Evolutionary conservation across 2,329 filamentous ascomycete species (phyloP).

Genomic region (Fusarium pilosicola): DNA sequence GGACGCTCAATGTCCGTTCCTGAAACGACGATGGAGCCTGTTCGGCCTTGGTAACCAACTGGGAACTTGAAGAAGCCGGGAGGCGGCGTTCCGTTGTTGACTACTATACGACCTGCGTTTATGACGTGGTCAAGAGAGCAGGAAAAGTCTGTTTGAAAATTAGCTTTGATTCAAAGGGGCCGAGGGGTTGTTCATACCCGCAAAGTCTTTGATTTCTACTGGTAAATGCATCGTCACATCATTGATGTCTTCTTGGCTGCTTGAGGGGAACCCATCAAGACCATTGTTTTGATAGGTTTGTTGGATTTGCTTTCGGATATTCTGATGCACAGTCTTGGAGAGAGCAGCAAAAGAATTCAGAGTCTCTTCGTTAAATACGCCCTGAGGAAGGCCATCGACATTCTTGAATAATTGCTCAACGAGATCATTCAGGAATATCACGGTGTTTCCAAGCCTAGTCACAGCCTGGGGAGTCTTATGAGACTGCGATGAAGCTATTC

Average conservation of each 20-base stretch:
- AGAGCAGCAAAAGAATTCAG: conserved; percentile 24
- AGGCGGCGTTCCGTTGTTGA: conserved; percentile 52
- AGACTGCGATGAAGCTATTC: conserved; percentile 56
- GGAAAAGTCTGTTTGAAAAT: conserved; percentile 59
- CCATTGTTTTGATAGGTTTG: not conserved
- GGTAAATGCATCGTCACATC: conserved; percentile 60
- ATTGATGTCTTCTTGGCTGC: conserved; percentile 23
- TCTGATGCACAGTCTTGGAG: not conserved
- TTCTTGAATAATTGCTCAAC: conserved; percentile 42
- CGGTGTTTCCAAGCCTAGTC: conserved; percentile 60
- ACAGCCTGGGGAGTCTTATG: conserved; percentile 55
- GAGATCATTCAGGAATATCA: conserved; percentile 62
- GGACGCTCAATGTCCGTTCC: conserved; percentile 60
- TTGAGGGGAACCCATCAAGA: not conserved
- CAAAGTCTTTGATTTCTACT: conserved; percentile 64
- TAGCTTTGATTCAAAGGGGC: not conserved
- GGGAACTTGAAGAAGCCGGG: conserved; percentile 60
- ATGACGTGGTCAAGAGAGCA: conserved; percentile 63
- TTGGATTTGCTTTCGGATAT: conserved; percentile 1
- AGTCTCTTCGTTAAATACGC: not conserved
- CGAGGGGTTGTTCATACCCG: conserved; percentile 7
- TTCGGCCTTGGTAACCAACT: conserved; percentile 64
- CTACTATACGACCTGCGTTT: conserved; percentile 58
- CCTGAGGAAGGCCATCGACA: conserved; percentile 36
- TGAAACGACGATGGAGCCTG: conserved; percentile 62